phyloP scores from a whole-genome alignment of 2,329 filamentous ascomycete genomes.

The Paraphaeosphaeria minitans region DNA sequence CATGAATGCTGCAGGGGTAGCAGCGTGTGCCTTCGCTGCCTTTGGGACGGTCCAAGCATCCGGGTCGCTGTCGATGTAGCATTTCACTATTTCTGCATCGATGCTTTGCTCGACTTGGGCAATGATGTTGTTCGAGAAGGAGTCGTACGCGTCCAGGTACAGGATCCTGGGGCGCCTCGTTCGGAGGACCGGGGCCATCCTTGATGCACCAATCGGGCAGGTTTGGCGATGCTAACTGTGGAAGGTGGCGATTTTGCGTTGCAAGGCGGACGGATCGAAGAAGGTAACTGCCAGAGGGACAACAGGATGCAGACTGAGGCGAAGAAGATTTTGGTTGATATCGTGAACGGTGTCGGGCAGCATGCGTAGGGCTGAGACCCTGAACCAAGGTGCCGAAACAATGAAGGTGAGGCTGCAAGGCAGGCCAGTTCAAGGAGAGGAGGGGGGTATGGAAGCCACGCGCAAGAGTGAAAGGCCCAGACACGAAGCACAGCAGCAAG shows the following conservation, averaged over 20 bases:
- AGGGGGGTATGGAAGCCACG: neutral
- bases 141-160: conserved; percentile 95
- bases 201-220: neutral
- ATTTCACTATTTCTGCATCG: conserved; percentile 68
- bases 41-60: conserved; percentile 29
- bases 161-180: conserved; percentile 62
- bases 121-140: conserved; percentile 94
- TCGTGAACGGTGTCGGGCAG: neutral
- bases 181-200: conserved; percentile 37
- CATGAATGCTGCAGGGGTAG: conserved; percentile 43
- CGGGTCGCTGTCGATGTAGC: conserved; percentile 67
- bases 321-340: neutral
- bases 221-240: neutral
- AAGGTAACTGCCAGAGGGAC: neutral
- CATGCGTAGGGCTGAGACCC: conserved; percentile 7
- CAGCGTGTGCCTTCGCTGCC: conserved; percentile 12
- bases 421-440: neutral
- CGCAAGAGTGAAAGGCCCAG: neutral
- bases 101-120: conserved; percentile 75
- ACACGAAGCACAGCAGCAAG: neutral
- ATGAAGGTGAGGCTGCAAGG: neutral
- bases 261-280: neutral
- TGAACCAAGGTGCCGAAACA: neutral
- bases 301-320: neutral
- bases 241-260: too few relatives aligned